Evolutionary conservation across 805 yeast genomes (phyloP).

Genomic region (Kuraishia cidri): DNA sequence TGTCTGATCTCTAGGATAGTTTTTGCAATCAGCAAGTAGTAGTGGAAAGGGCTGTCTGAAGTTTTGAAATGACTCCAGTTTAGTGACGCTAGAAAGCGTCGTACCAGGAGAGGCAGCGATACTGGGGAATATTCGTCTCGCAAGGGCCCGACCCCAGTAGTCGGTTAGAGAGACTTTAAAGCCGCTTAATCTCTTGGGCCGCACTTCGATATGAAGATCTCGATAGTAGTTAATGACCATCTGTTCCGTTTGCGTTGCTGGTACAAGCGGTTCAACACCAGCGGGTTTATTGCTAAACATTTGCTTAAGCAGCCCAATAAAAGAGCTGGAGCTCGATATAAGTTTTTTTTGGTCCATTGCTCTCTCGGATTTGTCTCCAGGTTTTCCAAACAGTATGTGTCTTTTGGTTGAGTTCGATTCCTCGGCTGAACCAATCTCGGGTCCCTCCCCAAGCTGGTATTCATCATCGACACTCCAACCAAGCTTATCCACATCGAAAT

Average conservation of each 20-base stretch:
- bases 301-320: no score
- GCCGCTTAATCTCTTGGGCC: conserved; percentile 42
- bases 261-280: no score
- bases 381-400: no score
- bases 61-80: conserved; percentile 24
- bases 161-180: conserved; percentile 53
- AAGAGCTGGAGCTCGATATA: no score
- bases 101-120: conserved; percentile 22
- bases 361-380: no score
- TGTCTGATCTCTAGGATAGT: conserved; percentile 16
- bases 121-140: conserved; percentile 33
- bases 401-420: no score
- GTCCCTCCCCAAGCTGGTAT: no score
- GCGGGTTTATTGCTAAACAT: no score
- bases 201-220: conserved; percentile 42
- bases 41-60: conserved; percentile 41
- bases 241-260: no score
- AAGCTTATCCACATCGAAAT: conserved; percentile 32
- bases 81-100: conserved; percentile 28
- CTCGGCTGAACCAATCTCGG: no score
- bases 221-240: conserved; percentile 38
- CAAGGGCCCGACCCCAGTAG: conserved; percentile 60
- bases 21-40: conserved; percentile 28
- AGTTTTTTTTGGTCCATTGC: no score
- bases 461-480: no score